phyloP scores from a whole-genome alignment of 1,284 basidiomycete species.

The Pseudozyma tsukubaensis region DNA sequence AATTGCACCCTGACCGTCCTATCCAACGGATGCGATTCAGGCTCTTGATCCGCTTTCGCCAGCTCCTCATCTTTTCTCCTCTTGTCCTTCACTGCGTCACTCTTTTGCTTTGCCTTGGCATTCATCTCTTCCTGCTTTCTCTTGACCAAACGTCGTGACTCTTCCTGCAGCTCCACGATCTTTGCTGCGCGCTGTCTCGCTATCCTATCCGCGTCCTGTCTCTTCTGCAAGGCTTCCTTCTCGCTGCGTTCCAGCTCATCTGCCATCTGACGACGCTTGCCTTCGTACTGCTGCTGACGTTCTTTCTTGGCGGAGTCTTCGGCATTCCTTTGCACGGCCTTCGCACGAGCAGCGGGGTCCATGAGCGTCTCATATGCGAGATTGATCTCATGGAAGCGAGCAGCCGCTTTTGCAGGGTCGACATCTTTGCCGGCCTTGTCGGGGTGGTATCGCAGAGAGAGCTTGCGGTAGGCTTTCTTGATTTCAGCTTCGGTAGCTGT shows the following conservation, averaged over 20 bases:
- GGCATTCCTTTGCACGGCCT: conserved; percentile 82
- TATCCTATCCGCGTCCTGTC: conserved; percentile 70
- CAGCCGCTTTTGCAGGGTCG: conserved; percentile 71
- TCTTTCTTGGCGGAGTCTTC: conserved; percentile 78
- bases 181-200: conserved; percentile 22
- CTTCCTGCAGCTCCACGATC: conserved; percentile 41
- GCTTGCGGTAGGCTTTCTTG: conserved; percentile 76
- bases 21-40: conserved; percentile 51
- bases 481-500: conserved; percentile 85
- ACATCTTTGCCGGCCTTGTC: conserved; percentile 64
- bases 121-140: conserved; percentile 40
- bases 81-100: conserved; percentile 15
- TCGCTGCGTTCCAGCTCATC: conserved; percentile 87
- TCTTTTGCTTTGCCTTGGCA: conserved; percentile 19
- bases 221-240: conserved; percentile 75
- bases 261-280: conserved; percentile 81
- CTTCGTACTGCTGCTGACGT: conserved; percentile 80
- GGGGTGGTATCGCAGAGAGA: conserved; percentile 60
- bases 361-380: conserved; percentile 85
- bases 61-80: conserved; percentile 25
- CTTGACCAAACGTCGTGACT: conserved; percentile 47
- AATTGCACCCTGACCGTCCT: conserved; percentile 57
- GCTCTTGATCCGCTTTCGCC: conserved; percentile 25
- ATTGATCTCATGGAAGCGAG: conserved; percentile 87
- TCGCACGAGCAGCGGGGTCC: conserved; percentile 83